Evolutionary conservation across 2,329 filamentous ascomycete genomes (phyloP).

Genomic region (Elsinoe perseae): DNA sequence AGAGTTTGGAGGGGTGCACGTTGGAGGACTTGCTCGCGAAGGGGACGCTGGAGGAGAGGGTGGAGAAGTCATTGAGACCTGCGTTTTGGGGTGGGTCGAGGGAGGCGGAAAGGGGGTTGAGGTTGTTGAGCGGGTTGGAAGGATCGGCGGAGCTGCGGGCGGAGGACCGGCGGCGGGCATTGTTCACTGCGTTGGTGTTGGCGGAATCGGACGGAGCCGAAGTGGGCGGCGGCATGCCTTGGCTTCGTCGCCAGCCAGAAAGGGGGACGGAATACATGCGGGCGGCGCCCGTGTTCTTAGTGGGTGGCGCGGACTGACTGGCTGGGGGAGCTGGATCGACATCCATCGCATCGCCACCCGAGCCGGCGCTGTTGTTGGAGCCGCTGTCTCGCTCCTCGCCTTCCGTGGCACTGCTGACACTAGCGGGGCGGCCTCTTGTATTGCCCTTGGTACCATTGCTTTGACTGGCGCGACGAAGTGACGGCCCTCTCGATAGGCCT

Average conservation of each 20-base stretch:
- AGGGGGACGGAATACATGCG: slow-evolving; percentile 29
- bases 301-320: slow-evolving; percentile 16
- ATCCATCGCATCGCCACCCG: slow-evolving; percentile 39
- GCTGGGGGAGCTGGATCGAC: slow-evolving; percentile 35
- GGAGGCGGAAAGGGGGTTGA: slow-evolving; percentile 37
- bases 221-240: not conserved
- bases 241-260: slow-evolving; percentile 27
- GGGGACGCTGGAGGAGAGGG: slow-evolving; percentile 48
- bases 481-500: slow-evolving; percentile 13
- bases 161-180: slow-evolving; percentile 17
- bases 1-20: slow-evolving; percentile 35
- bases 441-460: not conserved
- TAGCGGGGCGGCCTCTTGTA: not conserved
- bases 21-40: slow-evolving; percentile 50
- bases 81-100: slow-evolving; percentile 39
- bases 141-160: slow-evolving; percentile 20
- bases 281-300: slow-evolving; percentile 22
- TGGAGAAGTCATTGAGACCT: slow-evolving; percentile 47
- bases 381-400: slow-evolving; percentile 25
- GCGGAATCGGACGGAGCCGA: not conserved
- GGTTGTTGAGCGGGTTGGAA: slow-evolving; percentile 4
- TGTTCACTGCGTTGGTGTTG: not conserved
- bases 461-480: slow-evolving; percentile 1
- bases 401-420: slow-evolving; percentile 10
- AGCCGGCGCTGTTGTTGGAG: slow-evolving; percentile 19